Base-by-base conservation (phyloP, 2,329 filamentous ascomycete genomes). In the Corynespora cassiicola region DNA sequence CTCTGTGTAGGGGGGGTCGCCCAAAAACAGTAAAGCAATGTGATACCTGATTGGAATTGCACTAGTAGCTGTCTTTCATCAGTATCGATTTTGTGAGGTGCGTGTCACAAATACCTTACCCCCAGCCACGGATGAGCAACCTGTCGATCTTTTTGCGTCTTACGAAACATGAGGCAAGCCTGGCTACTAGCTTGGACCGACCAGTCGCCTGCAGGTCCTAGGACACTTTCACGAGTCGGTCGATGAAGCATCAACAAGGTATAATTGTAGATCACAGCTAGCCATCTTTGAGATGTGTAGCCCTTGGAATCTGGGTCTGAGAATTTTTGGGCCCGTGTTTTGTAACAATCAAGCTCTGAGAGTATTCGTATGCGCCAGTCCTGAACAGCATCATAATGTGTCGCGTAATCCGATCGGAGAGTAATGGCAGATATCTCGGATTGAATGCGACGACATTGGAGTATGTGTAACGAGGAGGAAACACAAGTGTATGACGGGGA, bases 1-100 rank as follows among this genome's bases (percentile, higher is more conserved):
- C 64, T 41, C 5, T 49, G 47, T 17, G 56, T 42, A 1, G 58
- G 59, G 3, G 66, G 64, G 6, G 64, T 66, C 11, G 63, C 61
- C 45, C 55, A 69, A 44, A 66, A 67, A 42, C 65, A 68, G 42
- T 69, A 68, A 4, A 70, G 36, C 2, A 71, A 53, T 0, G 65
- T 63, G 2, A 68, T 55, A 7, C 66, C 66, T 4, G 57, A 66
- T 39, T 68, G 61, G 36, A 69, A 70, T 31, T 54, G 50, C 0
- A 52, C 51, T 3, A 54, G 32, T 3, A 54, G 41, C 47, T 53
- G 17, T 8, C 6, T 4, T 4, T 3, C n/a, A 11, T 52, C n/a
- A 52, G 42, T 18, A 12, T 9, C 19, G 11, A 23, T 5, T 8
- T 17, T n/a, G 4, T 15, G 3, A 14, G 21, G 6, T 5, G 25